Conservation (phyloP, 208 protist species). For the Trypanosoma caninum region DNA sequence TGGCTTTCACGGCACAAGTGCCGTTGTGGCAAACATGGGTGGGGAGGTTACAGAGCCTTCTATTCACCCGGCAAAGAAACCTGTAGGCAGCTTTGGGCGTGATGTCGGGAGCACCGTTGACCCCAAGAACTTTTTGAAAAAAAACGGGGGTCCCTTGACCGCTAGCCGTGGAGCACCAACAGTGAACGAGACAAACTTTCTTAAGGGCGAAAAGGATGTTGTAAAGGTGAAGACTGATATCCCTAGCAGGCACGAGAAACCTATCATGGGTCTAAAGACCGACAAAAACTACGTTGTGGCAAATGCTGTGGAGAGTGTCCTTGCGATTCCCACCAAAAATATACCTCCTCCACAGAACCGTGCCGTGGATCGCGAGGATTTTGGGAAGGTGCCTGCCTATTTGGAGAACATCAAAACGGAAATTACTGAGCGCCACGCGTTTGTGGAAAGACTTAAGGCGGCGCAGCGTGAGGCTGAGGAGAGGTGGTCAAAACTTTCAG, state of each 20-base stretch:
- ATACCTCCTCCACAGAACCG: slow-evolving; percentile 41
- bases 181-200: slow-evolving; percentile 66
- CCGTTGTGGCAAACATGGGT: slow-evolving; percentile 73
- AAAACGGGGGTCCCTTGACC: slow-evolving; percentile 70
- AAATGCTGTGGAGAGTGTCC: slow-evolving; percentile 93
- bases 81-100: slow-evolving; percentile 74
- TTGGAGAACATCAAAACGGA: slow-evolving; percentile 89
- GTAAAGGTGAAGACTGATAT: slow-evolving; percentile 66
- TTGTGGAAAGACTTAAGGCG: slow-evolving; percentile 39
- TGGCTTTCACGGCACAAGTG: slow-evolving; percentile 84
- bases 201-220: slow-evolving; percentile 59
- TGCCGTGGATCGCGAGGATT: slow-evolving; percentile 71
- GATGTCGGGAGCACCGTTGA: slow-evolving; percentile 55
- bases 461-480: slow-evolving; percentile 51
- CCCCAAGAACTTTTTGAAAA: slow-evolving; percentile 67
- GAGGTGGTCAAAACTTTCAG: slow-evolving; percentile 71
- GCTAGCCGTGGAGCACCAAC: slow-evolving; percentile 73
- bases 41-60: slow-evolving; percentile 76
- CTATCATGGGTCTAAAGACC: slow-evolving; percentile 91
- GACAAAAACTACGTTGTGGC: slow-evolving; percentile 94
- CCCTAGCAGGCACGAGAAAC: slow-evolving; percentile 74
- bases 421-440: slow-evolving; percentile 58
- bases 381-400: slow-evolving; percentile 90
- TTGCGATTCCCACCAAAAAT: slow-evolving; percentile 79
- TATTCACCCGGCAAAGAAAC: slow-evolving; percentile 78